These are phyloP conservation scores for Exophiala spinifera DNA, from an alignment of 2,329 filamentous ascomycete species.

Conservation along the genomic window DNA sequence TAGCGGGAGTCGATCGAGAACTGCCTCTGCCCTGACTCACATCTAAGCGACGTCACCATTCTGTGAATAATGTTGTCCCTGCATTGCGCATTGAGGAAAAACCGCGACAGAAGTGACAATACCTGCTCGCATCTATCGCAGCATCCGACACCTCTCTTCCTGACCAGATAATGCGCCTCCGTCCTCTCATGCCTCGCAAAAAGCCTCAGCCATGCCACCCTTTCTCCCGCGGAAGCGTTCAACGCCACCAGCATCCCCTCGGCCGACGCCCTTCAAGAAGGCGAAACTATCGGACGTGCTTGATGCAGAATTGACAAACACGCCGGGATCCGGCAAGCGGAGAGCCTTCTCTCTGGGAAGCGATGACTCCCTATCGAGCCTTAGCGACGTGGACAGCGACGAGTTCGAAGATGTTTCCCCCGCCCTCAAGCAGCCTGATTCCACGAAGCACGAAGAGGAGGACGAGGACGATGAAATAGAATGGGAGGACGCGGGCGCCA, in stretches of 20 bases:
- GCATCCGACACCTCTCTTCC: background rate
- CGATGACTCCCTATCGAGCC: conserved; percentile 36
- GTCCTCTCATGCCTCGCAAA: background rate
- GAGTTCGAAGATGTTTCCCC: conserved; percentile 55
- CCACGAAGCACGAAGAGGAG: conserved; percentile 53
- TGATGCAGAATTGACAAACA: conserved; percentile 20
- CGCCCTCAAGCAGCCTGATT: conserved; percentile 17
- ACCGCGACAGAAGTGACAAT: background rate
- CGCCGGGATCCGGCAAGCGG: conserved; percentile 9
- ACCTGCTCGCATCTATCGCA: background rate
- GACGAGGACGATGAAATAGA: conserved; percentile 63
- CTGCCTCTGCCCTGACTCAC: background rate
- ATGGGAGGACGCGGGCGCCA: conserved; percentile 55
- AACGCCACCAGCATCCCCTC: conserved; percentile 29
- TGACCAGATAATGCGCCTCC: background rate
- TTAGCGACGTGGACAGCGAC: conserved; percentile 45
- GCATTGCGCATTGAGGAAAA: background rate
- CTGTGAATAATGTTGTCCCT: background rate
- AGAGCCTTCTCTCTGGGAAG: conserved; percentile 23
- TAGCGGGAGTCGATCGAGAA: conserved; percentile 1
- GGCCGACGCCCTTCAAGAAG: conserved; percentile 30
- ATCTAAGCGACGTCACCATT: conserved; percentile 19
- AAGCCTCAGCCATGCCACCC: conserved; percentile 39
- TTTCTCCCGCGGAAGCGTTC: conserved; percentile 46
- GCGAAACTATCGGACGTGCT: conserved; percentile 25